Conservation (phyloP, 768 basidiomycete genomes). For the Sutorius australiensis region DNA sequence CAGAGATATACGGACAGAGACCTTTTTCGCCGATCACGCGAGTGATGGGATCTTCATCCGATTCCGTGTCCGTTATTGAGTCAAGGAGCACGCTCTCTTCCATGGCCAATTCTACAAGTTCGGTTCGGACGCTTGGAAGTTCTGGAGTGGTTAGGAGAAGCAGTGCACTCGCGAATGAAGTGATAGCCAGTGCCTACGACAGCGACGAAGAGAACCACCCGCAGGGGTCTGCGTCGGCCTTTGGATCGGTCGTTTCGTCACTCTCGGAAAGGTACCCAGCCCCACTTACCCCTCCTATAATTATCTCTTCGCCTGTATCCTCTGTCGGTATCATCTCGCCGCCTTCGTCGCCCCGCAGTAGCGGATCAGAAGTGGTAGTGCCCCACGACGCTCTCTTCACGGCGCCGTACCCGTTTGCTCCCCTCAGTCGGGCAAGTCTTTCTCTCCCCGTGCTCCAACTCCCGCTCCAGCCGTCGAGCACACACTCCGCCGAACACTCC, state of each 20-base stretch:
- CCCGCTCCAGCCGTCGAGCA: not conserved
- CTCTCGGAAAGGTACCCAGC: conserved; percentile 32
- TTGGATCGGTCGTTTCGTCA: conserved; percentile 19
- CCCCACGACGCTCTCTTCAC: not conserved
- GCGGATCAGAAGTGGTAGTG: conserved; percentile 14
- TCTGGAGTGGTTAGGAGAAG: conserved; percentile 11
- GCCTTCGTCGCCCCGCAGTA: conserved; percentile 21
- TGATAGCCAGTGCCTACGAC: not conserved
- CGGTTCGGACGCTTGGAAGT: conserved; percentile 5
- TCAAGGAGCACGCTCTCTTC: conserved; percentile 8
- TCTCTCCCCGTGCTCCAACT: conserved; percentile 15
- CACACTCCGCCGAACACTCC: not conserved
- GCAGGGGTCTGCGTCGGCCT: not conserved
- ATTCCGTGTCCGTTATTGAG: not conserved
- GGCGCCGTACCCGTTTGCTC: not conserved
- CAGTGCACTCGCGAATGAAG: conserved; percentile 20
- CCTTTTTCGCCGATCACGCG: conserved; percentile 29
- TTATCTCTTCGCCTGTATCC: conserved; percentile 24
- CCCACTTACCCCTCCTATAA: conserved; percentile 26
- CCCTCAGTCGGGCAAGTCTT: not conserved
- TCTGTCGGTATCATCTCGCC: conserved; percentile 22
- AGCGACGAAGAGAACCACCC: not conserved
- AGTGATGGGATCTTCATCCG: conserved; percentile 19
- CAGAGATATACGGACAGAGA: conserved; percentile 25
- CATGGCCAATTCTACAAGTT: conserved; percentile 9